These are phyloP conservation scores for Macaranga tanarius DNA, from an alignment of 441 rosid genomes.

Conservation along the genomic window DNA sequence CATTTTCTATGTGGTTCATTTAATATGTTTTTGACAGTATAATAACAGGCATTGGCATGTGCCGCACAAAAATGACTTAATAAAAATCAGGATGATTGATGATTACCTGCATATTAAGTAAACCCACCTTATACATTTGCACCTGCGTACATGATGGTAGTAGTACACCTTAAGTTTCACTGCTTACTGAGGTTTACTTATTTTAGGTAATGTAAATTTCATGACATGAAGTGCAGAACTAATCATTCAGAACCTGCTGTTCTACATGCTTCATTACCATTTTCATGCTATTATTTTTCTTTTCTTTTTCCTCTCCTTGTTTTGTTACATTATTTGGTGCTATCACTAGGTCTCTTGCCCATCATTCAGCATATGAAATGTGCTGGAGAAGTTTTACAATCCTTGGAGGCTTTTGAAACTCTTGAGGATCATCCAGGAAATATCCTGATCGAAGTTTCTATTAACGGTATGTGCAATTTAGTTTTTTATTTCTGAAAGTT, in stretches of 20 bases:
- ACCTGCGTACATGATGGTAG: background rate
- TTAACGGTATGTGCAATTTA: conserved; percentile 49
- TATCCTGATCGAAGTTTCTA: conserved; percentile 58
- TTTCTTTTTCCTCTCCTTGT: background rate
- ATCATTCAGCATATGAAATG: conserved; percentile 66
- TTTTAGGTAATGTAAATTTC: background rate
- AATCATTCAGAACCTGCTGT: conserved; percentile 5
- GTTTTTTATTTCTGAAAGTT: conserved; percentile 7
- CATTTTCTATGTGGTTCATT: background rate
- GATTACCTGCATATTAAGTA: background rate
- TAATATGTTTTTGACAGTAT: background rate
- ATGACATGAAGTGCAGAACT: background rate
- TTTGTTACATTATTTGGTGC: background rate
- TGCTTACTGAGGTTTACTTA: background rate
- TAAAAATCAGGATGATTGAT: conserved; percentile 7
- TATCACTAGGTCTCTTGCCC: conserved; percentile 76
- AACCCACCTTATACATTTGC: background rate
- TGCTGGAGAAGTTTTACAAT: conserved; percentile 59
- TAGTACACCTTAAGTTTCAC: background rate
- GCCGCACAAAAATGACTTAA: background rate
- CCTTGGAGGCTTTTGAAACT: conserved; percentile 41
- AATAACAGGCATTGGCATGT: background rate
- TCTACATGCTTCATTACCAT: conserved; percentile 14
- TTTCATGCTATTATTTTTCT: background rate
- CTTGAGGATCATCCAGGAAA: conserved; percentile 44